phyloP scores from a whole-genome alignment of 1,284 basidiomycete species.

The Ceratobasidium sp. region DNA sequence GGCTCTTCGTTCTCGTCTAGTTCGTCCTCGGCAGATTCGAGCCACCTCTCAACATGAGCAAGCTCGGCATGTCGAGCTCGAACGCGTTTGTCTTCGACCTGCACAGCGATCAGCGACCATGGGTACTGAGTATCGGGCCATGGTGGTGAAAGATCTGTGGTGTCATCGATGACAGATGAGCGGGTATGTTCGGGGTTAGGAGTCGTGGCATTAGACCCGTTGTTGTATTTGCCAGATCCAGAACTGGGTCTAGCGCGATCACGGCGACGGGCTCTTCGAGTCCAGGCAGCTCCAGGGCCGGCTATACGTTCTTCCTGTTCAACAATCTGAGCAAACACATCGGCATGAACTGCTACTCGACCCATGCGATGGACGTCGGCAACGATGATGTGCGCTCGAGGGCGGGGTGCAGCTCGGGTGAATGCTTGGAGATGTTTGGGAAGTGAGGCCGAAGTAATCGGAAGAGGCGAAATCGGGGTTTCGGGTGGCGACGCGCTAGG shows the following conservation, averaged over 20 bases:
- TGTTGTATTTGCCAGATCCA: not conserved
- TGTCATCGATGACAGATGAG: slow-evolving; percentile 3
- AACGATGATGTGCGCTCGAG: slow-evolving; percentile 34
- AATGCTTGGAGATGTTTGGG: slow-evolving; percentile 31
- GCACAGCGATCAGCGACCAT: slow-evolving; percentile 40
- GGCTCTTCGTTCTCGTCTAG: slow-evolving; percentile 46
- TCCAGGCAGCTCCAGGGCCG: slow-evolving; percentile 34
- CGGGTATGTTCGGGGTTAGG: not conserved
- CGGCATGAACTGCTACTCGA: slow-evolving; percentile 42
- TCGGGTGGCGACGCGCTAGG: not conserved
- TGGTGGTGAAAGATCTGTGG: slow-evolving; percentile 17
- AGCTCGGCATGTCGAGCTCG: slow-evolving; percentile 28
- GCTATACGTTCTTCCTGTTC: slow-evolving; percentile 35
- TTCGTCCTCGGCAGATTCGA: slow-evolving; percentile 61
- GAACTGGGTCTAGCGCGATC: slow-evolving; percentile 38
- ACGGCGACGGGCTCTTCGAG: slow-evolving; percentile 32
- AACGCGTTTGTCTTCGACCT: slow-evolving; percentile 31
- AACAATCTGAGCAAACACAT: slow-evolving; percentile 38
- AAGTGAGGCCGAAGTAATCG: slow-evolving; percentile 28
- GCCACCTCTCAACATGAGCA: slow-evolving; percentile 58
- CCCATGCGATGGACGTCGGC: slow-evolving; percentile 43
- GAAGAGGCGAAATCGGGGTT: slow-evolving; percentile 2
- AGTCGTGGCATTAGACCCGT: not conserved
- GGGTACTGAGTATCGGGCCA: slow-evolving; percentile 43
- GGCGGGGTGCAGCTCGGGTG: slow-evolving; percentile 16